Evolutionary conservation across 2,329 filamentous ascomycete genomes (phyloP), one percentile per base, ranked within the genome.

Genomic region (Aspergillus proliferans): DNA sequence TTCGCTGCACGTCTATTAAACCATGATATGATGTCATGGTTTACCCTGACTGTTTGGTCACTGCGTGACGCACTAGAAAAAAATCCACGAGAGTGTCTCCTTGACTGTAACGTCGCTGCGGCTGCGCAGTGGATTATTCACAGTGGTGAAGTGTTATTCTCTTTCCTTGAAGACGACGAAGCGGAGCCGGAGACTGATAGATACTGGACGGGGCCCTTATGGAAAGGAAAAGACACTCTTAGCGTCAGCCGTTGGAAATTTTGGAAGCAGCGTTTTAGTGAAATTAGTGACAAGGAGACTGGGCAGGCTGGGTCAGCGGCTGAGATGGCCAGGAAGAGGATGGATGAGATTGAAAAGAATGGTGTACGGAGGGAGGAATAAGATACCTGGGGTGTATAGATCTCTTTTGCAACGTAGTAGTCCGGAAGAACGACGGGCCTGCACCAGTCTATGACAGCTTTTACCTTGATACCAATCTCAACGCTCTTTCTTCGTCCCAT

Each of bases 1-100:
- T 54, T 54, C 21, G 43, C 48, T 15, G 50, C 48, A n/a, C 52
- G 52, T 22, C 44, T 55, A n/a, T 22, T 53, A 9, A 14, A 33
- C 12, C 33, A 45, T 12, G 28, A 21, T 28, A 26, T 28, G 1
- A 15, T 28, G 4, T 34, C 46, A 1, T 49, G 51, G 48, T 19
- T 6, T 3, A 43, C 42, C 5, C 46, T 55, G 44, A 46, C 45
- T 10, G 34, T 55, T 22, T 55, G 52, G 52, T 34, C 38, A 42
- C 43, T 55, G 7, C 46, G 50, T 12, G 28, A 43, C 19, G 47
- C 46, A 2, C 45, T 55, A 4, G 52, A 55, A 40, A 39, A 47
- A 22, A 41, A 48, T 4, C n/a, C 26, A 4, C 15, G 40, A 3
- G 51, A 30, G 1, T 3, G 6, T 6, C 39, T 47, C 21, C 6